Evolutionary conservation across 768 basidiomycete genomes (phyloP).

Genomic region (Xerocomellus intermedius): DNA sequence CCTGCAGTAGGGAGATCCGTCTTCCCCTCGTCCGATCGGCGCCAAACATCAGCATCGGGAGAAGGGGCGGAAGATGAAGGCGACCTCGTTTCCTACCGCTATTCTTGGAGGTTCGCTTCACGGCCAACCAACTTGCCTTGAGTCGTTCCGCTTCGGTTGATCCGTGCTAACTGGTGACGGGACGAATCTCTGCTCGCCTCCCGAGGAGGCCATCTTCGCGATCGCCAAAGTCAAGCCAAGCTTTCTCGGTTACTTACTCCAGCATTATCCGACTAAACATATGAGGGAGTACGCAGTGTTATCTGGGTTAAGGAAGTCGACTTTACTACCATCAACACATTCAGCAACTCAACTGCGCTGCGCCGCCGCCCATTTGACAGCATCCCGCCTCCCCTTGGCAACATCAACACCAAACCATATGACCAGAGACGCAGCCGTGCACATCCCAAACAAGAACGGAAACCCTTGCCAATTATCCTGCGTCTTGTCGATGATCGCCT

Average conservation of each 20-base stretch:
- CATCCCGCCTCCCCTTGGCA: conserved; percentile 59
- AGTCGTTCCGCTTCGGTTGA: conserved; percentile 50
- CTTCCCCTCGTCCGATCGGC: conserved; percentile 12
- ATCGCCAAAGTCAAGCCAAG: too few species aligned
- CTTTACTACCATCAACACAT: too few species aligned
- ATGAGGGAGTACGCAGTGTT: too few species aligned
- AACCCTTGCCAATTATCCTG: conserved; percentile 83
- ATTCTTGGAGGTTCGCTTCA: conserved; percentile 30
- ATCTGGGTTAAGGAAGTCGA: too few species aligned
- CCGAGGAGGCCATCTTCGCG: too few species aligned
- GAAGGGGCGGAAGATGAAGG: conserved; percentile 6
- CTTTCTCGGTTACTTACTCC: too few species aligned
- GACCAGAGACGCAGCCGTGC: conserved; percentile 59
- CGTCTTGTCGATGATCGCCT: conserved; percentile 72
- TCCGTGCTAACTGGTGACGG: conserved; percentile 29
- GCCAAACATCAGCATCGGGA: too few species aligned
- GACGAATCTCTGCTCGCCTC: too few species aligned
- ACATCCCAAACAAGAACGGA: conserved; percentile 78
- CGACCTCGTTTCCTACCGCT: conserved; percentile 3
- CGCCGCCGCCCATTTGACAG: conserved; percentile 51
- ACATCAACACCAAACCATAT: conserved; percentile 79
- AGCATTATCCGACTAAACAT: too few species aligned
- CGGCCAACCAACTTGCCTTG: conserved; percentile 53
- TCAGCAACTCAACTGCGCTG: conserved; percentile 17
- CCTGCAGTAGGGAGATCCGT: conserved; percentile 6